Evolutionary conservation across 23 red algal species (phyloP).

Genomic region (Gracilaria gracilis): DNA sequence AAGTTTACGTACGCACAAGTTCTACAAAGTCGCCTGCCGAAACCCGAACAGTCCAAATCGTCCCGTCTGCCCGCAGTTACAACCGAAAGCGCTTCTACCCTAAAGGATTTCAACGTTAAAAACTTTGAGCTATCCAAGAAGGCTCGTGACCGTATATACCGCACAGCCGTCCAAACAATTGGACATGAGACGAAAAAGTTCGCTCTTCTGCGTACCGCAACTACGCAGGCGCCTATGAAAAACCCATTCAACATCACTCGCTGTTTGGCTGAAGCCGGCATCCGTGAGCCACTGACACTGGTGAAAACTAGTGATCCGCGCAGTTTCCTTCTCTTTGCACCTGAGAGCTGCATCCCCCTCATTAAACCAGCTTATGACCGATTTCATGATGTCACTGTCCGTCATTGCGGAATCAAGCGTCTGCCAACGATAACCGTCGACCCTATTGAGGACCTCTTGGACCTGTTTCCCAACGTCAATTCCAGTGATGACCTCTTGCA

Average conservation of each 20-base stretch:
- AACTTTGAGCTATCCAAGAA: neutral
- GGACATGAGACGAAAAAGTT: neutral
- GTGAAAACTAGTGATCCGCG: neutral
- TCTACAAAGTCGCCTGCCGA: neutral
- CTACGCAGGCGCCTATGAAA: neutral
- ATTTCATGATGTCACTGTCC: neutral
- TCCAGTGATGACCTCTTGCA: too few species aligned
- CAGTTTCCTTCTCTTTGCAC: neutral
- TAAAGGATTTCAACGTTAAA: neutral
- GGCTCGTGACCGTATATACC: neutral
- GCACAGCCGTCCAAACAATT: neutral
- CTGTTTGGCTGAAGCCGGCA: neutral
- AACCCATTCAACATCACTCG: conserved; percentile 4
- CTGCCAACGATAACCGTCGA: neutral
- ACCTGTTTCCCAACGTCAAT: neutral
- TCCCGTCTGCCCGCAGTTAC: neutral
- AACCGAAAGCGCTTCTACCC: neutral
- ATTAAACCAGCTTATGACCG: neutral
- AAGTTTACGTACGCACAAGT: neutral
- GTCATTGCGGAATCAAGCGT: neutral
- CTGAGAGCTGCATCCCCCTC: neutral
- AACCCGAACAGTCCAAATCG: neutral
- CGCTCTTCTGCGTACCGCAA: neutral
- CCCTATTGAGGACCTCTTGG: neutral
- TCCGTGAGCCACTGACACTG: neutral